Evolutionary conservation across 139 green algal species (phyloP).

Genomic region (Medakamo hakoo): DNA sequence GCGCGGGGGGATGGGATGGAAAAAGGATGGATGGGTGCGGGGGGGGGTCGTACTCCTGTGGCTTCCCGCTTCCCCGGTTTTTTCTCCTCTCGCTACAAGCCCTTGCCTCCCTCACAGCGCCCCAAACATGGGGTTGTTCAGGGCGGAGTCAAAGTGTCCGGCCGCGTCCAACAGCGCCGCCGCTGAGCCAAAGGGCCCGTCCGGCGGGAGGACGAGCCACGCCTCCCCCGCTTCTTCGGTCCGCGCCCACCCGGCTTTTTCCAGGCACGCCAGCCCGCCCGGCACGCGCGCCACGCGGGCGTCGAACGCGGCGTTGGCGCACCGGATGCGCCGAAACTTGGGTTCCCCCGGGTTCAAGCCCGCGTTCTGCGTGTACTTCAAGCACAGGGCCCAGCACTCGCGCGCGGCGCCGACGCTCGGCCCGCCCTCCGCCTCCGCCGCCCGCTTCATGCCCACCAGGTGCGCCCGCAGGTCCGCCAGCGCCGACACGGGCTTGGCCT

Average conservation of each 20-base stretch:
- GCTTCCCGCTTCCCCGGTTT: too few relatives aligned
- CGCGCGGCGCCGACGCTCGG: slow-evolving; percentile 50
- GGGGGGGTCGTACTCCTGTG: too few relatives aligned
- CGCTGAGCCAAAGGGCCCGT: slow-evolving; percentile 30
- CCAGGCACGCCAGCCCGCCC: slow-evolving; percentile 55
- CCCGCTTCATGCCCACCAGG: slow-evolving; percentile 78
- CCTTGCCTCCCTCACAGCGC: slow-evolving; percentile 30
- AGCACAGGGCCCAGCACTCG: slow-evolving; percentile 45
- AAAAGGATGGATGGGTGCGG: too few relatives aligned
- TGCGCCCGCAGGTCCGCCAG: slow-evolving; percentile 36
- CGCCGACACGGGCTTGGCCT: slow-evolving; percentile 48
- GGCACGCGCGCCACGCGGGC: slow-evolving; percentile 41
- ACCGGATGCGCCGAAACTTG: slow-evolving; percentile 73
- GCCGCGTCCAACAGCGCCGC: slow-evolving; percentile 48
- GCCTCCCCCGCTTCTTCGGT: background rate
- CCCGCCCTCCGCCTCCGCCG: slow-evolving; percentile 26
- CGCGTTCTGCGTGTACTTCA: slow-evolving; percentile 80
- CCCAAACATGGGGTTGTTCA: slow-evolving; percentile 90
- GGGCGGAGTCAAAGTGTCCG: slow-evolving; percentile 48
- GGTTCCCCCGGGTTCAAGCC: slow-evolving; percentile 42
- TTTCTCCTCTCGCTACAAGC: background rate
- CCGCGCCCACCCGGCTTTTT: slow-evolving; percentile 58
- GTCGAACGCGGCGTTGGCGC: slow-evolving; percentile 73
- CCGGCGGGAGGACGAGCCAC: slow-evolving; percentile 5
- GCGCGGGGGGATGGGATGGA: background rate